Base-by-base conservation (phyloP, 768 basidiomycete species). In the Boletus pseudo-olivaceus region DNA sequence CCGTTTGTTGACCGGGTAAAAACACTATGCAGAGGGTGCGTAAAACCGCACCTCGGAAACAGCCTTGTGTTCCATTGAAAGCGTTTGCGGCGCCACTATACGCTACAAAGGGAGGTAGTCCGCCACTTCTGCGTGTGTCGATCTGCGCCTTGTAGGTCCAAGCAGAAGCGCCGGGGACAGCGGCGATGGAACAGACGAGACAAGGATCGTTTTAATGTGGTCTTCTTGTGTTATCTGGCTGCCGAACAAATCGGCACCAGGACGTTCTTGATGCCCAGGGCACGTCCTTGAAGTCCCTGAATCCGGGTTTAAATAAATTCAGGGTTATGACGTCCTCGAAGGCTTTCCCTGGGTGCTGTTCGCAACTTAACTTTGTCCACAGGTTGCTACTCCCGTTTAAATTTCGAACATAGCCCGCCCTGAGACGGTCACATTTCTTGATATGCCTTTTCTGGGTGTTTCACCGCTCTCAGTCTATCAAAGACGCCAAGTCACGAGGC, bases 321-420 rank as follows among this genome's bases (percentile, higher is more conserved):
- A 61, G 64, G 65, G 67, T 67, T 43, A 68, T 66, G 62, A 61
- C 67, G 59, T 67, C 46, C 37, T 65, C 26, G 49, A 53, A 34
- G 42, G 39, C 23, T 33, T 33, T 39, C 39, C 53, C 43, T 41
- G 26, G 33, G 12, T 32, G 14, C n/a, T 20, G n/a, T 30, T 57
- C 53, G 26, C 58, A 68, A 67, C 59, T 29, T 68, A 68, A 68
- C 65, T 61, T 66, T 67, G 64, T 61, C 19, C 49, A 29, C 35
- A 33, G 45, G 38, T 20, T 23, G 19, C 38, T n/a, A 11, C 17
- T 39, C 46, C 59, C 48, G 40, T 45, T 47, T 51, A 10, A 10
- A 35, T 35, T 56, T 58, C 30, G 52, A 58, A 49, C 47, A 32
- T 23, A 37, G 14, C 46, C 47, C 51, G 47, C 55, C 53, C 53